Percentiles rank a stretch among this genome's conserved stretches.
Evolutionary conservation across 768 basidiomycete species (phyloP).

Genomic region (Tricholoma terreum): DNA sequence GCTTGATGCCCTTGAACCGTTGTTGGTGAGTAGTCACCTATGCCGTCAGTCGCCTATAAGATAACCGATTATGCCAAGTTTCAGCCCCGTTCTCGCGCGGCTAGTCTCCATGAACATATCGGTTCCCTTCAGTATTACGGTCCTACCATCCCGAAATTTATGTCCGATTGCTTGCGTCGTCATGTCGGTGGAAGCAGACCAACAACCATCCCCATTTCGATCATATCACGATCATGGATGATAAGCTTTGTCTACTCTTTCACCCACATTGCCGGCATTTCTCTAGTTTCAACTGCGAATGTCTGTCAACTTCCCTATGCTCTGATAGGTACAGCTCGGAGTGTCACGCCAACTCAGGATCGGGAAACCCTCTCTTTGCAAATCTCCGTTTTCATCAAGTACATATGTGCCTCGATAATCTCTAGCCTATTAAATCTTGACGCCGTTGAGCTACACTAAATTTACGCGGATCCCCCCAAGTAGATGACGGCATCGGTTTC

Average conservation of each 20-base stretch:
- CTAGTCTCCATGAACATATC: conserved; percentile 36
- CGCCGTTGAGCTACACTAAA: background rate
- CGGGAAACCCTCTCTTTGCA: conserved; percentile 2
- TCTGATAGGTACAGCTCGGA: conserved; percentile 19
- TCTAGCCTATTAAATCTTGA: background rate
- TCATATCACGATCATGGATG: conserved; percentile 16
- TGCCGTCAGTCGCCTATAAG: too few species aligned
- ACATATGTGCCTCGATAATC: conserved; percentile 8
- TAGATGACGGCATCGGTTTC: conserved; percentile 24
- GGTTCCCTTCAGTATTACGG: conserved; percentile 36
- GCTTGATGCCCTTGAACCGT: background rate
- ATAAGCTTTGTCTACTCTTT: conserved; percentile 13
- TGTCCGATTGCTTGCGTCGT: conserved; percentile 49
- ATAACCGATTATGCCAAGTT: conserved; percentile 12
- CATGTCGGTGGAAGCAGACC: conserved; percentile 46
- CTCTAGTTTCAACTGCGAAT: conserved; percentile 8
- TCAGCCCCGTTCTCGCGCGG: conserved; percentile 30
- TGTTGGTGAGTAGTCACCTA: background rate
- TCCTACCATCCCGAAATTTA: conserved; percentile 44
- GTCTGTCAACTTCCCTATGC: conserved; percentile 14
- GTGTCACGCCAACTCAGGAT: conserved; percentile 8
- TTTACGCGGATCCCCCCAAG: conserved; percentile 23
- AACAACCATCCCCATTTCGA: conserved; percentile 13
- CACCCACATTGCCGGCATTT: conserved; percentile 9
- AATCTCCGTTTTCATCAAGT: conserved; percentile 14